Evolutionary conservation across 495 filamentous ascomycete species (phyloP).

Genomic region (Hyaloscypha variabilis): DNA sequence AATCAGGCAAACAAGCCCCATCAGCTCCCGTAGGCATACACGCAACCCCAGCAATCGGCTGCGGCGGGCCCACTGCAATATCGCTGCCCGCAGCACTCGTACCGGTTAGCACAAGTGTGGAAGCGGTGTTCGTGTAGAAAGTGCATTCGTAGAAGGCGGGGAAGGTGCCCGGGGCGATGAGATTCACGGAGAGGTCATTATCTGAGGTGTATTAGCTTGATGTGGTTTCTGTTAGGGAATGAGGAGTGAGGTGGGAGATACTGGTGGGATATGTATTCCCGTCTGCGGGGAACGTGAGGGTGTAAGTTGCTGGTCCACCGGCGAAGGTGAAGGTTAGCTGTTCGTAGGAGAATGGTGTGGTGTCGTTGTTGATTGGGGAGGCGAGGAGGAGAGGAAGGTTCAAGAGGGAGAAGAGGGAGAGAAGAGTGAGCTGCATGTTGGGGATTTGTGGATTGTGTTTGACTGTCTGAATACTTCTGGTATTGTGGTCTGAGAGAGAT

Average conservation of each 20-base stretch:
- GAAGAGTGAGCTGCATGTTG: slow-evolving; percentile 5
- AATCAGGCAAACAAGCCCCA: slow-evolving; percentile 23
- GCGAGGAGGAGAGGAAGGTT: not conserved
- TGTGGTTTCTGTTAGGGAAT: not conserved
- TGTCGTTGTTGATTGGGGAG: not conserved
- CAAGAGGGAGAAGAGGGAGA: not conserved
- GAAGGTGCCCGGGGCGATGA: slow-evolving; percentile 14
- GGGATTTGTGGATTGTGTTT: not conserved
- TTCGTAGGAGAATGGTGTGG: slow-evolving; percentile 14
- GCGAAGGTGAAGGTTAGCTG: slow-evolving; percentile 21
- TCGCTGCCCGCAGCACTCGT: not conserved
- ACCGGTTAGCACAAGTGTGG: not conserved
- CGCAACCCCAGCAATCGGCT: slow-evolving; percentile 12
- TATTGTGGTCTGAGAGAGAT: no score
- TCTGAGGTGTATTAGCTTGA: slow-evolving; percentile 4
- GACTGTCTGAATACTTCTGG: no score
- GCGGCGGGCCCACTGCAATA: slow-evolving; percentile 20
- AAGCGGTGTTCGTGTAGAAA: slow-evolving; percentile 15
- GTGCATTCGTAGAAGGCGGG: slow-evolving; percentile 16
- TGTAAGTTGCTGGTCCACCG: slow-evolving; percentile 17
- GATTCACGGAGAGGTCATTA: slow-evolving; percentile 1
- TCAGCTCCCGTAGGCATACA: slow-evolving; percentile 16
- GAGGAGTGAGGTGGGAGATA: not conserved
- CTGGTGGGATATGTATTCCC: slow-evolving; percentile 20
- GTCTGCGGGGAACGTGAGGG: slow-evolving; percentile 17